Conservation (phyloP, 2,329 filamentous ascomycete genomes). For the Trichothecium sympodiale region DNA sequence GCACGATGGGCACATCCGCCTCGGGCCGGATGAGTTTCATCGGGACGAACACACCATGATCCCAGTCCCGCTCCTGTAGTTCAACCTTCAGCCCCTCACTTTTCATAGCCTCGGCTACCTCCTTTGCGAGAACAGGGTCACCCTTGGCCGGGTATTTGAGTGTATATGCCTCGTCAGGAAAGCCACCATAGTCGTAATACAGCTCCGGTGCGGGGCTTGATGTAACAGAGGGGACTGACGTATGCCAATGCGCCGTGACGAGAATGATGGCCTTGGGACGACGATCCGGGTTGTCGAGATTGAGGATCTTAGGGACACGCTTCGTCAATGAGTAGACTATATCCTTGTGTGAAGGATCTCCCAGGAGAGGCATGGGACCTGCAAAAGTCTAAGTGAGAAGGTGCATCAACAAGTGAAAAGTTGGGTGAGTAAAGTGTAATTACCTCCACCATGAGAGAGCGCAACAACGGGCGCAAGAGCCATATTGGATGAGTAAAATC, state of each 20-base stretch:
- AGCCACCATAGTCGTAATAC: constrained; percentile 49
- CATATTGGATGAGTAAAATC: constrained; percentile 17
- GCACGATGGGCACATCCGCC: constrained; percentile 43
- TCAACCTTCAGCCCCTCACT: constrained; percentile 29
- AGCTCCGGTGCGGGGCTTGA: constrained; percentile 34
- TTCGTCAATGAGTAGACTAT: constrained; percentile 41
- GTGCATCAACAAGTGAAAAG: no score
- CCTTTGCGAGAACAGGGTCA: constrained; percentile 37
- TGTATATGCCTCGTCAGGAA: constrained; percentile 42
- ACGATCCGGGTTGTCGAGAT: constrained; percentile 36
- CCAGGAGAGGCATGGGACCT: constrained; percentile 47
- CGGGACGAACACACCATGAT: constrained; percentile 51
- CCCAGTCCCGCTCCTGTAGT: constrained; percentile 35
- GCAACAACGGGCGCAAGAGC: constrained; percentile 31
- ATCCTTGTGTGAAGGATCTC: constrained; percentile 38
- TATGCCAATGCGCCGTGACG: constrained; percentile 48
- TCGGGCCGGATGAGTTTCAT: constrained; percentile 41
- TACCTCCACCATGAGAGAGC: constrained; percentile 39
- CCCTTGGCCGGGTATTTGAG: constrained; percentile 47
- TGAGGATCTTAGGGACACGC: constrained; percentile 43
- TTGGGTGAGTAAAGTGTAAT: constrained; percentile 4
- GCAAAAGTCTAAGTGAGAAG: neutral
- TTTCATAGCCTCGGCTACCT: constrained; percentile 33
- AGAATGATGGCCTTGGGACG: constrained; percentile 41
- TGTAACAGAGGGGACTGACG: constrained; percentile 36